Conservation (phyloP, 108 stramenopile genomes). For the Nitzschia sp. region DNA sequence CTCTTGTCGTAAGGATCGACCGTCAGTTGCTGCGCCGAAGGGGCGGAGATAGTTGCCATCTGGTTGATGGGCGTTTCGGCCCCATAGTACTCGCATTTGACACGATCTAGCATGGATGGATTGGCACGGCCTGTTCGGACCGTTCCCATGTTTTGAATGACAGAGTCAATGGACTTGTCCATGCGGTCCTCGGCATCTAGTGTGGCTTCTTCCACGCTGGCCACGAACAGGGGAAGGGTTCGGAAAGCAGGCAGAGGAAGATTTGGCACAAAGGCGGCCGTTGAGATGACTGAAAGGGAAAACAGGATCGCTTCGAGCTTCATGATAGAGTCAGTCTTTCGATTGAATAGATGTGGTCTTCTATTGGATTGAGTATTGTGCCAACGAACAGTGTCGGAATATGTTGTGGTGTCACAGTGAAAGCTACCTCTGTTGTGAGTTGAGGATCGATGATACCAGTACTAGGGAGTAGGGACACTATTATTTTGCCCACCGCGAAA, state of each 20-base stretch:
- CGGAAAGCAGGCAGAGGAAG: neutral
- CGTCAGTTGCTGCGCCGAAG: conserved; percentile 85
- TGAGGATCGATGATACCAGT: too few relatives aligned
- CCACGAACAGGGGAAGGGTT: conserved; percentile 26
- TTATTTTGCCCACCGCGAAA: too few relatives aligned
- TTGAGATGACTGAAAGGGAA: conserved; percentile 8
- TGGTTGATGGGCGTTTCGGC: conserved; percentile 89
- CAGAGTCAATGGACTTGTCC: conserved; percentile 83
- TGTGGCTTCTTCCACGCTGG: conserved; percentile 36
- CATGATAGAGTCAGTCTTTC: conserved; percentile 17
- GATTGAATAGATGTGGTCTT: too few relatives aligned
- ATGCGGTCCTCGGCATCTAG: conserved; percentile 80
- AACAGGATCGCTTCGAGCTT: conserved; percentile 3
- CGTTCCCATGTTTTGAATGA: conserved; percentile 70
- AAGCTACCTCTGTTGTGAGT: too few relatives aligned
- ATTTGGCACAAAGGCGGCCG: conserved; percentile 21
- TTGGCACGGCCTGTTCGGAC: conserved; percentile 92
- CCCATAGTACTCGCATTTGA: conserved; percentile 91
- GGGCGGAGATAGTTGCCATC: conserved; percentile 86
- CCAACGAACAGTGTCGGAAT: too few relatives aligned
- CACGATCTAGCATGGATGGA: conserved; percentile 87
- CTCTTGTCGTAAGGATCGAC: conserved; percentile 89
- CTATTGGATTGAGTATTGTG: too few relatives aligned
- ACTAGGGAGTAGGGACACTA: too few relatives aligned
- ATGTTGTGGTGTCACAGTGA: too few relatives aligned